Conservation (phyloP, 805 yeast species). For the Monosporozyma yasuniensis region DNA sequence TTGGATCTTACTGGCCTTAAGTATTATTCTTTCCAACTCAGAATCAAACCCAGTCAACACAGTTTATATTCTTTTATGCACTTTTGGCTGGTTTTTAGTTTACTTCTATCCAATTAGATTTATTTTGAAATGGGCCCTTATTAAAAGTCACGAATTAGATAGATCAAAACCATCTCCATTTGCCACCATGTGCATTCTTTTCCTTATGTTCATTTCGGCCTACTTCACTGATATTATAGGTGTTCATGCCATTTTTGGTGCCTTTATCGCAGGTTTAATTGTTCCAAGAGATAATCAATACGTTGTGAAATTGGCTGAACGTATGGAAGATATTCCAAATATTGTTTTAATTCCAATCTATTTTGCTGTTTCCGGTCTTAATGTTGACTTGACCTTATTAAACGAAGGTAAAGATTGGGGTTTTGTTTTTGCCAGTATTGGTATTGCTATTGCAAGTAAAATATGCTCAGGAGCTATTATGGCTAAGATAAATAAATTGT, state of each 20-base stretch:
- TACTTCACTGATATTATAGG: slow-evolving; percentile 79
- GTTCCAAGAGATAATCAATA: slow-evolving; percentile 71
- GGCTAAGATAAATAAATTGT: slow-evolving; percentile 51
- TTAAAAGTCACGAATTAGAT: slow-evolving; percentile 46
- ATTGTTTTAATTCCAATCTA: slow-evolving; percentile 66
- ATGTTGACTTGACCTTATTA: slow-evolving; percentile 55
- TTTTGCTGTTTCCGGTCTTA: slow-evolving; percentile 72
- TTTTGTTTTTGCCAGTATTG: slow-evolving; percentile 57
- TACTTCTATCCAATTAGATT: slow-evolving; percentile 49
- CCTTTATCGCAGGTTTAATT: slow-evolving; percentile 66
- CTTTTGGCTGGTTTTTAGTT: slow-evolving; percentile 61
- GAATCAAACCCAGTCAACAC: slow-evolving; percentile 54
- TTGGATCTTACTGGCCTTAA: slow-evolving; percentile 70
- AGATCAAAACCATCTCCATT: slow-evolving; percentile 55
- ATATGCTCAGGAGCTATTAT: slow-evolving; percentile 58
- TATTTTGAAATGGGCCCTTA: slow-evolving; percentile 37
- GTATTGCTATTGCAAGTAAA: slow-evolving; percentile 61
- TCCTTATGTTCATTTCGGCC: slow-evolving; percentile 54
- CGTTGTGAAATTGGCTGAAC: slow-evolving; percentile 59
- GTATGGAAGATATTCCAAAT: slow-evolving; percentile 70
- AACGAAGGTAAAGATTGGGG: slow-evolving; percentile 70
- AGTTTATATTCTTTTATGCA: slow-evolving; percentile 56
- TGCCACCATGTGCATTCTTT: slow-evolving; percentile 46
- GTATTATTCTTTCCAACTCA: slow-evolving; percentile 69
- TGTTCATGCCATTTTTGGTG: slow-evolving; percentile 81